These are phyloP conservation scores for Agrostemma githago DNA, from an alignment of 148 eudicot species.

Conservation along the genomic window DNA sequence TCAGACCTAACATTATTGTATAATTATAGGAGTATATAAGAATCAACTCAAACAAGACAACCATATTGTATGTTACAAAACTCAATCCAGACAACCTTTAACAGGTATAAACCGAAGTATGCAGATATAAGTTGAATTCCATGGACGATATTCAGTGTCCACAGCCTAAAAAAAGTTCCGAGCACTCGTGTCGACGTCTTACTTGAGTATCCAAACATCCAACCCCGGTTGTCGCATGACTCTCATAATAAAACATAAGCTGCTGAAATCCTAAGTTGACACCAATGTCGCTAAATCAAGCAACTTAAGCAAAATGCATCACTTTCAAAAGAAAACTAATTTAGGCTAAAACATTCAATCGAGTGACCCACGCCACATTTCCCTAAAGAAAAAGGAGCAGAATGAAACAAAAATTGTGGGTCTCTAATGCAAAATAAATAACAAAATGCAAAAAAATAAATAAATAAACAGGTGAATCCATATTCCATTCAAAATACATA, in stretches of 20 bases:
- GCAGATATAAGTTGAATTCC: neutral
- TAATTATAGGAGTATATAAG: neutral
- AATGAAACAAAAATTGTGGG: neutral
- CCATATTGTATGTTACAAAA: neutral
- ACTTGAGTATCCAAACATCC: neutral
- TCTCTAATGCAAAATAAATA: neutral
- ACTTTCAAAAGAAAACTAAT: neutral
- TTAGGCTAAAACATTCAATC: neutral
- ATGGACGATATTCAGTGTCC: neutral
- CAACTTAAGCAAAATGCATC: neutral
- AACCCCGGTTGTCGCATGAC: neutral
- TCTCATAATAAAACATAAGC: neutral
- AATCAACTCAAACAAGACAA: neutral
- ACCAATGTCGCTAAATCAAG: neutral
- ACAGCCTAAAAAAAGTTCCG: neutral
- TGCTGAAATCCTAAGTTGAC: neutral
- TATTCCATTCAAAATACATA: neutral
- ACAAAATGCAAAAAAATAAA: neutral
- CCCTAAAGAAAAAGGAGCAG: neutral
- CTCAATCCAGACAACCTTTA: neutral
- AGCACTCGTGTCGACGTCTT: neutral
- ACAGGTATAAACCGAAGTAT: neutral
- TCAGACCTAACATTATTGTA: neutral
- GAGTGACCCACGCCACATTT: neutral
- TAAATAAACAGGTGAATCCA: neutral